Evolutionary conservation across 371 early-diverging fungal species (phyloP), one percentile per base, ranked within the genome.

Genomic region (Rozella allomycis): DNA sequence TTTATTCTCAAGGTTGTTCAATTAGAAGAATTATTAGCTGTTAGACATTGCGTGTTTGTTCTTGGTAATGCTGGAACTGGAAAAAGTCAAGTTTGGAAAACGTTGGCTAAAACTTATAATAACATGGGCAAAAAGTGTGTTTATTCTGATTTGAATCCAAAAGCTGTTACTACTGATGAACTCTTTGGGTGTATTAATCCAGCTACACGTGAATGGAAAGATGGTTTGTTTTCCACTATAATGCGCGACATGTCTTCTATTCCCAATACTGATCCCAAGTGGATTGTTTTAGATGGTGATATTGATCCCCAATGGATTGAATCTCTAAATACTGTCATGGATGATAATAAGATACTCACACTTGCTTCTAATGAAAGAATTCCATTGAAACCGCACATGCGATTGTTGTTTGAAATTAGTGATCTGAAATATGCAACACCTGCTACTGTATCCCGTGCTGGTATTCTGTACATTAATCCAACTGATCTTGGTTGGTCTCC

Each of bases 231-330:
- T 42, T 66, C 67, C 2, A 49, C 49, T 38, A 56, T 68, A 30
- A 31, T 68, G 42, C 48, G 69, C 26, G 69, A 68, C 31, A 49
- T 59, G 37, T 61, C 65, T 12, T 48, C 43, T 17, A 52, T 51
- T 38, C 60, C 61, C 10, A 57, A 57, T 4, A 55, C 57, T 1
- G 69, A 68, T 30, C 64, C 64, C 5, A 65, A 67, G 31, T 68
- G 69, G 69, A 63, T 68, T 44, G 49, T 67, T 40, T 43, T 72
- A 4, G 61, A 49, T 43, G 70, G 70, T 26, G 64, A 61, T 41
- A 59, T 69, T 42, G 64, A 67, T 41, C 67, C 70, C 3, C 63
- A 60, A 40, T 72, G 73, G 73, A 70, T 72, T 42, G 73, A 72
- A 41, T 58, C 63, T 25, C 50, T 72, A 23, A 72, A 72, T 43